These are phyloP conservation scores for Torulaspora microellipsoides DNA, from an alignment of 805 yeast species.

Conservation along the genomic window DNA sequence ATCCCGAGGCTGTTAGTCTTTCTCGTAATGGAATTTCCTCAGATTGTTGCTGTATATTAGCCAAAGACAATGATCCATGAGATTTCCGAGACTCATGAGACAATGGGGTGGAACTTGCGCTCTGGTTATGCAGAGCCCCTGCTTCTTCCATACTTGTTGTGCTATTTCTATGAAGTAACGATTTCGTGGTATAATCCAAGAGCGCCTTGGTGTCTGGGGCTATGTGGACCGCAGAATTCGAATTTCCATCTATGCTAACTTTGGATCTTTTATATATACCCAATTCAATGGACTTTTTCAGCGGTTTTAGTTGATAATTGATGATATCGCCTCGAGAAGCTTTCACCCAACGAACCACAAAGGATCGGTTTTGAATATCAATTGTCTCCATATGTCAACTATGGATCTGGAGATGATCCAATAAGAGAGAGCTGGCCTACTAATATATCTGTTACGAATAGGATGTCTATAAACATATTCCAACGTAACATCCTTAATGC, in stretches of 20 bases:
- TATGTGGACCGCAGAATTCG: slow-evolving; percentile 25
- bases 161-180: slow-evolving; percentile 19
- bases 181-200: slow-evolving; percentile 24
- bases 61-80: slow-evolving; percentile 36
- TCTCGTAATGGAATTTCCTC: slow-evolving; percentile 48
- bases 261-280: slow-evolving; percentile 34
- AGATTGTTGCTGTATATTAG: slow-evolving; percentile 35
- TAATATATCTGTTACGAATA: no score
- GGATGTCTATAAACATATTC: no score
- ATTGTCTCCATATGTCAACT: slow-evolving; percentile 66
- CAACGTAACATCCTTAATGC: no score
- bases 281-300: slow-evolving; percentile 53
- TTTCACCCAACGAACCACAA: slow-evolving; percentile 85
- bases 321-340: slow-evolving; percentile 63
- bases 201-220: slow-evolving; percentile 31
- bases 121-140: slow-evolving; percentile 3
- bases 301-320: slow-evolving; percentile 78
- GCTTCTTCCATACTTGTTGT: slow-evolving; percentile 13
- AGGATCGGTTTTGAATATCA: slow-evolving; percentile 85
- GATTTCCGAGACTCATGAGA: slow-evolving; percentile 8
- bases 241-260: slow-evolving; percentile 18
- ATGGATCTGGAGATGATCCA: no score
- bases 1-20: slow-evolving; percentile 50
- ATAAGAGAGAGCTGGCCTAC: no score
- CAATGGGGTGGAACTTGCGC: slow-evolving; percentile 19